These are phyloP conservation scores for Tubosaeta brunneosetosa DNA, from an alignment of 768 basidiomycete species.

Conservation along the genomic window DNA sequence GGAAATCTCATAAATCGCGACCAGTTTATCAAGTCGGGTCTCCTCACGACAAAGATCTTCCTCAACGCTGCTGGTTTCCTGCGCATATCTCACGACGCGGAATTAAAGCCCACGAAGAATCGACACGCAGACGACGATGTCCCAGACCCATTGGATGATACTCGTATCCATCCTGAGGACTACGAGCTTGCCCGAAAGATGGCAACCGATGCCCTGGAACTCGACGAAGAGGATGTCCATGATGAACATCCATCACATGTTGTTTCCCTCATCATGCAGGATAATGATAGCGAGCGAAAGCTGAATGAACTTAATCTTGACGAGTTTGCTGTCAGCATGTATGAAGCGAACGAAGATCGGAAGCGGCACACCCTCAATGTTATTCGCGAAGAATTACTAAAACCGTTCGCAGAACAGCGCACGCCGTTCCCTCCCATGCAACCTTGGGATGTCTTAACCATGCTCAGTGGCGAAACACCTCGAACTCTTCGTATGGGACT, in stretches of 20 bases:
- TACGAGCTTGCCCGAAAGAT: constrained; percentile 98
- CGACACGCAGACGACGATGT: constrained; percentile 60
- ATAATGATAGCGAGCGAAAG: constrained; percentile 72
- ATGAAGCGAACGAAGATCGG: constrained; percentile 73
- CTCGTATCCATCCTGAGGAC: constrained; percentile 95
- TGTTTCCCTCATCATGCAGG: constrained; percentile 81
- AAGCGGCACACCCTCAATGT: constrained; percentile 88
- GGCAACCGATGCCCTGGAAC: constrained; percentile 94
- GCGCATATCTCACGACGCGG: constrained; percentile 72
- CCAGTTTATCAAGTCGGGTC: constrained; percentile 76
- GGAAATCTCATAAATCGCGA: constrained; percentile 83
- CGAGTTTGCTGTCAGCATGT: constrained; percentile 92
- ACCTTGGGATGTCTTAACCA: constrained; percentile 82
- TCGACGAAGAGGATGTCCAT: constrained; percentile 96
- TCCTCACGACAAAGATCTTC: constrained; percentile 85
- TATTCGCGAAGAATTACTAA: constrained; percentile 80
- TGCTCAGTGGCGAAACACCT: constrained; percentile 91
- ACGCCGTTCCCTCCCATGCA: constrained; percentile 56
- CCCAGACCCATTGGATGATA: constrained; percentile 88
- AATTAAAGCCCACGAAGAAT: constrained; percentile 56
- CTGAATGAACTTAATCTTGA: constrained; percentile 89
- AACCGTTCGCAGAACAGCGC: constrained; percentile 77
- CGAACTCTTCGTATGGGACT: constrained; percentile 73
- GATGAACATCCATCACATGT: constrained; percentile 90
- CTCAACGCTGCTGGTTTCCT: constrained; percentile 92